These are phyloP conservation scores for Hortiboletus campestris DNA, from an alignment of 768 basidiomycete species.

Conservation along the genomic window DNA sequence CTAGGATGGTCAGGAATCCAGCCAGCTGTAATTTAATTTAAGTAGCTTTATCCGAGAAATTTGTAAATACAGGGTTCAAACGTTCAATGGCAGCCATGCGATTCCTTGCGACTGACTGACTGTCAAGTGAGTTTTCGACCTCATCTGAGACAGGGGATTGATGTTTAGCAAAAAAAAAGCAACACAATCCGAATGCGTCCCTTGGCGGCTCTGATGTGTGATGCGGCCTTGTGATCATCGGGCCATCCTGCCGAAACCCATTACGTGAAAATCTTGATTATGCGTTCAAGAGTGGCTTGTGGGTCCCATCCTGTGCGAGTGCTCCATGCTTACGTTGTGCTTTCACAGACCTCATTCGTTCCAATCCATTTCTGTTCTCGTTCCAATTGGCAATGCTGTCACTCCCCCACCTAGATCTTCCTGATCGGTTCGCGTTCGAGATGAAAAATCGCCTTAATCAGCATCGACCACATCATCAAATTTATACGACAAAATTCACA, in stretches of 20 bases:
- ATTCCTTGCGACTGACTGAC: background rate
- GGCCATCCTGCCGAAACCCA: background rate
- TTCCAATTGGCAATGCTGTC: slow-evolving; percentile 2
- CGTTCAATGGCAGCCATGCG: background rate
- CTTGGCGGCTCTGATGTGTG: background rate
- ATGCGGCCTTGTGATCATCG: slow-evolving; percentile 10
- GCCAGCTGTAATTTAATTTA: background rate
- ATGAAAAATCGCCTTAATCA: slow-evolving; percentile 18
- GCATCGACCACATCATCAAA: background rate
- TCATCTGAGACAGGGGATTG: background rate
- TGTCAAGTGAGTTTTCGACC: background rate
- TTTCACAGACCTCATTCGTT: background rate
- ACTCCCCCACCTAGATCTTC: slow-evolving; percentile 6
- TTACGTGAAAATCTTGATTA: slow-evolving; percentile 17
- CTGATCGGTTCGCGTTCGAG: slow-evolving; percentile 8
- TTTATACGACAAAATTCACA: background rate
- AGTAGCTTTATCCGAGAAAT: no score
- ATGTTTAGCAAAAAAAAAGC: background rate
- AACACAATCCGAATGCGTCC: slow-evolving; percentile 1
- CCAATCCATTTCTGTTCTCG: background rate
- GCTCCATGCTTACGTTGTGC: slow-evolving; percentile 3
- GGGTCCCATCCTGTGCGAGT: background rate
- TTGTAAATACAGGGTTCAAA: background rate
- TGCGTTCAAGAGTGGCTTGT: background rate
- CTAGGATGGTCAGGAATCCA: background rate